Evolutionary conservation across 2,329 filamentous ascomycete genomes (phyloP), one percentile per base, ranked within the genome.

Genomic region (Curvularia verruculosa): DNA sequence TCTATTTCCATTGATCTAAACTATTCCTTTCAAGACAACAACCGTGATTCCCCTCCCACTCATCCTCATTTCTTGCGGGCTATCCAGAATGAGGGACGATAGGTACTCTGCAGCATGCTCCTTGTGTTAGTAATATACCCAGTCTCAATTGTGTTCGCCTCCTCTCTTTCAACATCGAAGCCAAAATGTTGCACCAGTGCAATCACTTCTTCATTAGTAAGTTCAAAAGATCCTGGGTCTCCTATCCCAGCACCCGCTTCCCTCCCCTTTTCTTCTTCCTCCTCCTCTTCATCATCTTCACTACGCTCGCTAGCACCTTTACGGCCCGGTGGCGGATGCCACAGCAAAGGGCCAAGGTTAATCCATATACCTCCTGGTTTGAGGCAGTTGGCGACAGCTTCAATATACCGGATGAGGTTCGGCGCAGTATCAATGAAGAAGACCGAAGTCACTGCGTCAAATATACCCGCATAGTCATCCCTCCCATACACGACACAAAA

Each of bases 361-460:
- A 96, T 84, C 81, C 96, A 90, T 3, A 96, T 69, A 0, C 95
- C 95, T 24, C 89, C 90, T 0, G 86, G 82, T 64, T 85, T 87
- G 48, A 99, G 83, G 69, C 93, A 96, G 71, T 90, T 85, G 40
- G 80, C 81, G 52, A 98, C 90, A 1, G 92, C 88, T 72, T 96
- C 88, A 31, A 99, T 85, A 72, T 99, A 99, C 2, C 89, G 86
- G 52, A 98, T 89, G 29, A 97, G 75, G 73, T 99, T 98, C 1
- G 94, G 93, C 2, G 95, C 95, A 1, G 95, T 99, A 75, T 99
- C 96, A 56, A 99, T 89, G 80, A 99, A 99, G 79, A 98, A 99
- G 10, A 96, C 90, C 2, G 90, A 91, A 0, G 91, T 87, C 1
- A 98, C 91, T 1, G 89, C 92, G 69, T 97, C 88, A 75, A 92